phyloP scores from a whole-genome alignment of 2,329 filamentous ascomycete species.

The Magnaporthiopsis rhizophila region DNA sequence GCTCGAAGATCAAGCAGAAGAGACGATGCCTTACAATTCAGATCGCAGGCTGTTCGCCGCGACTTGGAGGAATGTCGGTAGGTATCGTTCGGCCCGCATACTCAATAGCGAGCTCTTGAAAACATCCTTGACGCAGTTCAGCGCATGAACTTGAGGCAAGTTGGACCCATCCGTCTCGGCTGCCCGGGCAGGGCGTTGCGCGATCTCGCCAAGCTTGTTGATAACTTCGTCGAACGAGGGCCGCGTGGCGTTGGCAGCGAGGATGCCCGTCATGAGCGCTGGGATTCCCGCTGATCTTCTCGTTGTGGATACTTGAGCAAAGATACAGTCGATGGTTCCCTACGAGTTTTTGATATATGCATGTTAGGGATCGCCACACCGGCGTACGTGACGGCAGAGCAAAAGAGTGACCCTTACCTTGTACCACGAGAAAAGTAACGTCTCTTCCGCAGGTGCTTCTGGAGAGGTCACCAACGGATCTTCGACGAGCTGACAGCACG shows the following conservation, averaged over 20 bases:
- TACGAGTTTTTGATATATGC: conserved; percentile 20
- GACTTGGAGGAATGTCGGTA: conserved; percentile 68
- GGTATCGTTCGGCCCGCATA: conserved; percentile 62
- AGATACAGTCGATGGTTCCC: conserved; percentile 62
- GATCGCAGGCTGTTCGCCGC: conserved; percentile 74
- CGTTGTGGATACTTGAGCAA: conserved; percentile 72
- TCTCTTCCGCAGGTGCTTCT: conserved; percentile 24
- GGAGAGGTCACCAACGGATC: conserved; percentile 28
- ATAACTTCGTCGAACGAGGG: conserved; percentile 61
- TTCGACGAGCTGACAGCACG: conserved; percentile 63
- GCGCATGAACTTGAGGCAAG: conserved; percentile 84
- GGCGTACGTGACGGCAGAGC: not conserved
- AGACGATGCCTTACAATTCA: conserved; percentile 49
- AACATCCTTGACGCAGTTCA: conserved; percentile 89
- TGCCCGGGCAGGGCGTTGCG: conserved; percentile 42
- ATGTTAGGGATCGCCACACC: conserved; percentile 8
- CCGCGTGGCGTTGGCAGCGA: conserved; percentile 54
- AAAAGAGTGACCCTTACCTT: conserved; percentile 32
- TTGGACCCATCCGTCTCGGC: conserved; percentile 55
- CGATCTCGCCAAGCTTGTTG: conserved; percentile 51
- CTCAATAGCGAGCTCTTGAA: conserved; percentile 77
- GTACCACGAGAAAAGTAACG: conserved; percentile 63
- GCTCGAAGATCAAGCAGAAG: not conserved
- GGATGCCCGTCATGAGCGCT: conserved; percentile 72
- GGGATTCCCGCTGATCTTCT: conserved; percentile 88